These are phyloP conservation scores for Trametes meyenii DNA, from an alignment of 768 basidiomycete species.

Conservation along the genomic window DNA sequence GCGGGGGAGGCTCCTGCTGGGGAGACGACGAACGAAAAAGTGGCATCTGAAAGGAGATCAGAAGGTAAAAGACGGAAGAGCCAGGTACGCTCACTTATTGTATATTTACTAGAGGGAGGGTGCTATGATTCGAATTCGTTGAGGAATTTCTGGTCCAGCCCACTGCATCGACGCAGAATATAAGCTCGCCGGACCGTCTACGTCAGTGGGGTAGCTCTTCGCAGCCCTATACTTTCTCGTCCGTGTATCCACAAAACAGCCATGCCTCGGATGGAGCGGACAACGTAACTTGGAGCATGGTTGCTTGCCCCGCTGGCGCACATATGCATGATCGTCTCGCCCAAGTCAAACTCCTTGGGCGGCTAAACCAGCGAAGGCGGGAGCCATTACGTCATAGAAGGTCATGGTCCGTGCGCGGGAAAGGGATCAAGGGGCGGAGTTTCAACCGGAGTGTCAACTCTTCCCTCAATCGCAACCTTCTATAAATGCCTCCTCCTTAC, in stretches of 20 bases:
- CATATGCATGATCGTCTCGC: neutral
- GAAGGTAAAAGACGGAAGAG: neutral
- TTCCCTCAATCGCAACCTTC: slow-evolving; percentile 33
- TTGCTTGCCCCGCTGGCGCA: neutral
- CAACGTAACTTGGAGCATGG: slow-evolving; percentile 8
- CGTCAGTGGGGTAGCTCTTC: slow-evolving; percentile 12
- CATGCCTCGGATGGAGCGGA: slow-evolving; percentile 1
- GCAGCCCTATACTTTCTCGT: slow-evolving; percentile 1
- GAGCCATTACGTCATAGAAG: slow-evolving; percentile 4
- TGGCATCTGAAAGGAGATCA: slow-evolving; percentile 28
- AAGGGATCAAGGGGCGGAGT: slow-evolving; percentile 41
- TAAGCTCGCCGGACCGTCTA: neutral
- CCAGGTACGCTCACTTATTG: neutral
- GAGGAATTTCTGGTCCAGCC: neutral
- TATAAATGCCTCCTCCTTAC: slow-evolving; percentile 34
- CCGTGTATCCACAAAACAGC: slow-evolving; percentile 7
- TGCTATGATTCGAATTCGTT: neutral
- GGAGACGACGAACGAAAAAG: slow-evolving; percentile 29
- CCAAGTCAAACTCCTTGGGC: neutral
- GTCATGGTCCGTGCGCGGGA: slow-evolving; percentile 53
- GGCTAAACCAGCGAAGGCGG: neutral
- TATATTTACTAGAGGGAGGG: neutral
- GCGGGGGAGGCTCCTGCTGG: slow-evolving; percentile 19
- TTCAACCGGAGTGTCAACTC: slow-evolving; percentile 40
- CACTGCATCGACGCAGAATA: neutral